These are phyloP conservation scores for Neotropicomus parvogracilis DNA, from an alignment of 1,284 basidiomycete genomes.

Conservation along the genomic window DNA sequence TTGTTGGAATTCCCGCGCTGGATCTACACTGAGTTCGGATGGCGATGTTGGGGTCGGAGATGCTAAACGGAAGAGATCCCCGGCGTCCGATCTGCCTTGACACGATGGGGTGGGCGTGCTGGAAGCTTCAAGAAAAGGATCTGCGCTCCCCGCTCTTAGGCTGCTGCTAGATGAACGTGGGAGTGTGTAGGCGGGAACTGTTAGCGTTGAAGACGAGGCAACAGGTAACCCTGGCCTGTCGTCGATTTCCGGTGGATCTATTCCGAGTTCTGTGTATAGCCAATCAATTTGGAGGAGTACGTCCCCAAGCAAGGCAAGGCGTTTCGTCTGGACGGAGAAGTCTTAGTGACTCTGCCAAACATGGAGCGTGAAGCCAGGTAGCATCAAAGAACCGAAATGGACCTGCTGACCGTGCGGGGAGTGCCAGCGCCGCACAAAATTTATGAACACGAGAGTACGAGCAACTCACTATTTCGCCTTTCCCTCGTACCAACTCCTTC, in stretches of 20 bases:
- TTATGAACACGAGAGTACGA: neutral
- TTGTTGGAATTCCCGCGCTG: conserved; percentile 46
- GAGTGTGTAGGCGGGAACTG: conserved; percentile 31
- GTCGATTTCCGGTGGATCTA: conserved; percentile 51
- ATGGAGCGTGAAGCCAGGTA: neutral
- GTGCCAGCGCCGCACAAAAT: neutral
- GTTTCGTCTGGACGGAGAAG: conserved; percentile 49
- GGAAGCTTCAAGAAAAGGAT: conserved; percentile 49
- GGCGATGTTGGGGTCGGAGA: conserved; percentile 28
- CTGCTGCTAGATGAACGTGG: conserved; percentile 40
- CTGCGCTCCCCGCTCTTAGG: conserved; percentile 30
- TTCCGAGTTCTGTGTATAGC: conserved; percentile 75
- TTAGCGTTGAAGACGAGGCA: conserved; percentile 39
- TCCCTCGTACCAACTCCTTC: conserved; percentile 75
- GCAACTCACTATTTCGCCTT: conserved; percentile 68
- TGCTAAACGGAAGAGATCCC: conserved; percentile 28
- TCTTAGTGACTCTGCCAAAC: conserved; percentile 4
- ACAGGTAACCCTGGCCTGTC: conserved; percentile 26
- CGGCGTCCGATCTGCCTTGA: conserved; percentile 31
- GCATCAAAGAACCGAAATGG: neutral
- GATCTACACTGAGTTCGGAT: conserved; percentile 21
- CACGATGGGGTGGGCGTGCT: conserved; percentile 49
- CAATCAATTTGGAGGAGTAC: conserved; percentile 72
- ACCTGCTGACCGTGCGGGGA: neutral
- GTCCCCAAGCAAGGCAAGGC: conserved; percentile 59